Base-by-base conservation (phyloP, 495 filamentous ascomycete genomes). In the Aspergillus biplanus region DNA sequence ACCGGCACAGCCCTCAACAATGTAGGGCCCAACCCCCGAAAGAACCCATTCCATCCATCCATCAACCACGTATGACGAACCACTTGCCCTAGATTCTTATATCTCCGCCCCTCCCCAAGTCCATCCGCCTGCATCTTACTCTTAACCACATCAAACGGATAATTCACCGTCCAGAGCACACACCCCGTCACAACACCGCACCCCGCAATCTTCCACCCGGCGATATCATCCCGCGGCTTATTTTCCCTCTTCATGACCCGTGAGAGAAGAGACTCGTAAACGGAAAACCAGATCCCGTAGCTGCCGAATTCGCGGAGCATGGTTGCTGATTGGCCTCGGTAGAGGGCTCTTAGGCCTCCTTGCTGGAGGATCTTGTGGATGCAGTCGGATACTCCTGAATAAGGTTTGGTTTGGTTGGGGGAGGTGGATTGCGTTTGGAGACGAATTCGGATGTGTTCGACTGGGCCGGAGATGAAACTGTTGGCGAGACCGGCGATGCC, bases 81-180 rank as follows among this genome's bases (percentile, higher is more conserved):
- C 73, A 87, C 91, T 73, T 94, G 88, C 58, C 86, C 79, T 89
- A 93, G 92, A 42, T 73, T 84, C 76, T 75, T 82, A 71, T 89
- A 96, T 35, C 21, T 59, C 46, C 57, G 52, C 63, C 75, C 75
- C 1, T 80, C 78, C 12, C 82, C 82, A 67, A 94, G 90, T 15
- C 89, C 92, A 79, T 96, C 92, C 56, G 85, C 92, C 82, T 97
- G 92, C 92, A 96, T 93, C 84, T 93, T 96, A 73, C 90, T 93
- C 88, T 97, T 96, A 68, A 97, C 76, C 37, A 96, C 92, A 76
- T 97, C 92, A 50, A 97, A 86, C 49, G 92, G 92, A 73, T 97
- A 96, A 67, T 88, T 92, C 15, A 79, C 81, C 58, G 95, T 71
- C 92, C 92, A 97, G 33, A 97, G 78, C 27, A 86, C 88, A 78